phyloP scores from a whole-genome alignment of 2,329 filamentous ascomycete species.

The Sarocladium strictum region DNA sequence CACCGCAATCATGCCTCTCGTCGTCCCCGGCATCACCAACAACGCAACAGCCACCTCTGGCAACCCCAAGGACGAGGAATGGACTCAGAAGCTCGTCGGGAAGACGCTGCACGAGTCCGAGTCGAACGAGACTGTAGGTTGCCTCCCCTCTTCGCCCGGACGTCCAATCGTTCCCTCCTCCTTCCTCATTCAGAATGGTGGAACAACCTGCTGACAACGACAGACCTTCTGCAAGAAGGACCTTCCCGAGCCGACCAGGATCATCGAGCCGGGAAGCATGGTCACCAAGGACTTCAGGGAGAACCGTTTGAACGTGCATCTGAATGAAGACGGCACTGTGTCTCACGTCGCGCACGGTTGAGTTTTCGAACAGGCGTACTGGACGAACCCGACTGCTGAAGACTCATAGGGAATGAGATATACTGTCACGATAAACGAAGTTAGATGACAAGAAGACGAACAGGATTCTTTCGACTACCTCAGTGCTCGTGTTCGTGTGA shows the following conservation, averaged over 20 bases:
- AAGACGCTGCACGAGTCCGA: conserved; percentile 51
- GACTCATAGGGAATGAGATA: background rate
- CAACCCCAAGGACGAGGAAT: conserved; percentile 43
- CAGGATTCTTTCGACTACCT: too few relatives aligned
- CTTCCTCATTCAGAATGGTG: background rate
- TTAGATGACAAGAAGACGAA: background rate
- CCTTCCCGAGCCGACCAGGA: conserved; percentile 48
- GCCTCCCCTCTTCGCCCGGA: background rate
- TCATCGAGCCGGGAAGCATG: conserved; percentile 51
- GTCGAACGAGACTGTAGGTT: conserved; percentile 45
- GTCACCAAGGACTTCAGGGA: conserved; percentile 52
- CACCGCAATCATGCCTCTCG: conserved; percentile 53
- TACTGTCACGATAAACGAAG: background rate
- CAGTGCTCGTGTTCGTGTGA: too few relatives aligned
- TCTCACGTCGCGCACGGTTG: conserved; percentile 52
- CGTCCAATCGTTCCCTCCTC: background rate
- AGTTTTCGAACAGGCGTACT: background rate
- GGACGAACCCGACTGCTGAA: background rate
- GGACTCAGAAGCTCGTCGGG: conserved; percentile 57
- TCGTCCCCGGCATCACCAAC: conserved; percentile 52
- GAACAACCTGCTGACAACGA: background rate
- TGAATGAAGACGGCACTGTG: conserved; percentile 55
- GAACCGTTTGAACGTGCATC: conserved; percentile 52
- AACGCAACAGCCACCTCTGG: conserved; percentile 18
- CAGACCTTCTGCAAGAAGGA: conserved; percentile 57